Percentiles rank a stretch among this genome's conserved stretches.
phyloP scores from a whole-genome alignment of 495 filamentous ascomycete species.

The Xylaria flabelliformis region DNA sequence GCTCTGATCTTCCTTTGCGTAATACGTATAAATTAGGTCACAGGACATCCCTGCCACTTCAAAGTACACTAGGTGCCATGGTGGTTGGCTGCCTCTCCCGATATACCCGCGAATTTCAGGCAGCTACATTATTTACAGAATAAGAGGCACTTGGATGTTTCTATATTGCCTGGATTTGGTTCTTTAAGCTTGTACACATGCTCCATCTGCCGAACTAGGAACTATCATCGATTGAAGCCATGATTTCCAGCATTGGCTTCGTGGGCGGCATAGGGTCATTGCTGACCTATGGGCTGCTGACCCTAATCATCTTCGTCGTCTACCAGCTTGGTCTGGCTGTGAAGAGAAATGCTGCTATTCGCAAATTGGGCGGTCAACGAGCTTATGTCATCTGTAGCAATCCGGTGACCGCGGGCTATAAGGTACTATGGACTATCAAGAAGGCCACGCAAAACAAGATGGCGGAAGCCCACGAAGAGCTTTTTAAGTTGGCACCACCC shows the following conservation, averaged over 20 bases:
- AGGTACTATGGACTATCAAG: slow-evolving; percentile 26
- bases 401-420: slow-evolving; percentile 6
- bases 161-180: not conserved
- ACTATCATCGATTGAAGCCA: not conserved
- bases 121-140: slow-evolving; percentile 1
- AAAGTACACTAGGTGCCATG: not conserved
- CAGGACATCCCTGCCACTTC: not conserved
- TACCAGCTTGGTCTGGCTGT: slow-evolving; percentile 9
- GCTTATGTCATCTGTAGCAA: slow-evolving; percentile 14
- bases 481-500: slow-evolving; percentile 41
- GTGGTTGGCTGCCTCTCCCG: not conserved
- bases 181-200: not conserved
- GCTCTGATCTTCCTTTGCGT: not conserved
- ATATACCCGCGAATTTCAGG: not conserved
- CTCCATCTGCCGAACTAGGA: not conserved
- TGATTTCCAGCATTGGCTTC: slow-evolving; percentile 13
- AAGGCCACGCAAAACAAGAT: slow-evolving; percentile 39
- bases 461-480: slow-evolving; percentile 39
- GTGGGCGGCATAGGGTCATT: not conserved
- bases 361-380: slow-evolving; percentile 17
- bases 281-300: slow-evolving; percentile 4
- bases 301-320: not conserved
- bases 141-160: not conserved
- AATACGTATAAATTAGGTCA: not conserved
- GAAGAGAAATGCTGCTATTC: slow-evolving; percentile 15